These are phyloP conservation scores for Aureobasidium sp. DNA, from an alignment of 2,329 filamentous ascomycete species.

Conservation along the genomic window DNA sequence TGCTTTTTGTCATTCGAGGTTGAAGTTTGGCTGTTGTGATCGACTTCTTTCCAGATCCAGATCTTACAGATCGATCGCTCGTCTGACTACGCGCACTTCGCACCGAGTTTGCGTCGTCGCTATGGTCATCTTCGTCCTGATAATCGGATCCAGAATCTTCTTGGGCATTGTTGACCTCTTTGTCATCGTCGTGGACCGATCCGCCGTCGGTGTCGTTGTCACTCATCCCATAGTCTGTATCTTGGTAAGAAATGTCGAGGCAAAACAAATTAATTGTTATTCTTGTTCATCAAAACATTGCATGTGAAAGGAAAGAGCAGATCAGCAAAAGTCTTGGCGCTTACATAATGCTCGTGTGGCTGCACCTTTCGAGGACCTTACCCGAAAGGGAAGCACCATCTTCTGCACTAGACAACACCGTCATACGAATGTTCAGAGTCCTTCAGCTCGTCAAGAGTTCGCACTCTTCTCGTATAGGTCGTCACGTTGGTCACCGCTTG, in stretches of 20 bases:
- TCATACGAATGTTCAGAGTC: background rate
- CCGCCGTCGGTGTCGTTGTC: background rate
- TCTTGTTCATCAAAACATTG: conserved; percentile 1
- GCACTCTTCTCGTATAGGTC: background rate
- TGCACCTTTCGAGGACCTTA: background rate
- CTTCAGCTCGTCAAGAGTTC: background rate
- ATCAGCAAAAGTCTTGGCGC: conserved; percentile 4
- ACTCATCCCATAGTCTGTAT: conserved; percentile 12
- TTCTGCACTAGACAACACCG: background rate
- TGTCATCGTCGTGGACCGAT: background rate
- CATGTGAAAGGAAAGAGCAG: background rate
- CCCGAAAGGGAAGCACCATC: background rate
- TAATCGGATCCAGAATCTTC: conserved; percentile 8
- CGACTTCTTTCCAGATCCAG: background rate
- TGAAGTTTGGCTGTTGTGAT: background rate
- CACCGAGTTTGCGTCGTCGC: background rate
- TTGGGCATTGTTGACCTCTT: background rate
- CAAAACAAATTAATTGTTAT: background rate
- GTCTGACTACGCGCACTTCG: background rate
- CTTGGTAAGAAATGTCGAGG: background rate
- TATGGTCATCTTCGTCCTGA: background rate
- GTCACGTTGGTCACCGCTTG: background rate
- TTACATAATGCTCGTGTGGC: background rate
- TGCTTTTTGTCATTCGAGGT: background rate
- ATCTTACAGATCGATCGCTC: background rate